Base-by-base conservation (phyloP, 371 early-diverging fungal species). In the Mucor saturninus region DNA sequence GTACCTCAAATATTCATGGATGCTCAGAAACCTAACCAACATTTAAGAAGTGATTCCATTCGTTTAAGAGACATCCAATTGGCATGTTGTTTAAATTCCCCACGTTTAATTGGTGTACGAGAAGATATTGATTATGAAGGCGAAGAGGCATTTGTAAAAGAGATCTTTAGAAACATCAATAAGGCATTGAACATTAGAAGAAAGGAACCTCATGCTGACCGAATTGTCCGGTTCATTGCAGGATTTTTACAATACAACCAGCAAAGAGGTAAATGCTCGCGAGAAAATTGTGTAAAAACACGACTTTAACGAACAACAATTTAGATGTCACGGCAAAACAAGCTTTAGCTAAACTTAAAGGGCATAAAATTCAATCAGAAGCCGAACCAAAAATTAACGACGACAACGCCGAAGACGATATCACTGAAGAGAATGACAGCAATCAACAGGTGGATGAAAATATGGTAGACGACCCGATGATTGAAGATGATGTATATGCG, bases 61-160 rank as follows among this genome's bases (percentile, higher is more conserved):
- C 84, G 87, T 32, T 77, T 94, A n/a, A 81, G 91, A 56, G 92
- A 92, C 69, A 72, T 93, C 54, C 93, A 93, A 68, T 68, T 79
- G 54, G 79, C 84, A 42, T 87, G 88, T 64, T 75, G 84, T 45
- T 54, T 84, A 15, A 72, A 77, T 26, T 67, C 75, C 40, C 64
- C 68, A 11, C 78, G 79, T 38, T 68, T 56, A n/a, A 73, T 77
- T 4, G 83, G 76, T 0, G 64, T 79, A 13, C 71, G 70, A 21
- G 77, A 77, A 15, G 69, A 74, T 35, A 76, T 80, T 31, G 78
- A 81, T 54, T 49, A 21, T 14, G 69, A 74, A 32, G 90, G 89
- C 21, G 93, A 93, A 64, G 68, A 60, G 13, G 73, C 73, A 5
- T 93, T 93, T 69, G 84, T 85, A 66, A 69, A 85, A 45, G 87